These are phyloP conservation scores for Saccharata proteae DNA, from an alignment of 2,329 filamentous ascomycete genomes.

Conservation along the genomic window DNA sequence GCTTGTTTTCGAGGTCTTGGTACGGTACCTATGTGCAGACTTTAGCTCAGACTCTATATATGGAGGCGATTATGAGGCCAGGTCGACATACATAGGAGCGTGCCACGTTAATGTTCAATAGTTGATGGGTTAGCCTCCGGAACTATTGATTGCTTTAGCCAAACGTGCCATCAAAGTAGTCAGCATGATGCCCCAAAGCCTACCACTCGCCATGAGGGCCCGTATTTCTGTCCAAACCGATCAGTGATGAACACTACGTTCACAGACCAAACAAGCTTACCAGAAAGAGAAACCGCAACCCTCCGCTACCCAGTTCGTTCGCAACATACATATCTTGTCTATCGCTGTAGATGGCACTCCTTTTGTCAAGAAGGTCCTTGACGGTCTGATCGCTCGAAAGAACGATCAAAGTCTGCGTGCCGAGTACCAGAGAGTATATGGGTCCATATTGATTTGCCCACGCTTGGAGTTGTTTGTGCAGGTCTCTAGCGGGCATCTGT, in stretches of 20 bases:
- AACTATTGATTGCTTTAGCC: conserved; percentile 3
- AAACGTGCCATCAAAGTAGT: neutral
- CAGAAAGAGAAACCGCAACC: conserved; percentile 12
- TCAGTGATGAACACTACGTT: conserved; percentile 4
- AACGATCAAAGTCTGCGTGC: conserved; percentile 36
- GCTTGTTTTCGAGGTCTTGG: conserved; percentile 44
- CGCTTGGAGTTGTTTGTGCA: conserved; percentile 37
- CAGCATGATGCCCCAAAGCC: too few relatives aligned
- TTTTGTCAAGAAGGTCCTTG: conserved; percentile 41
- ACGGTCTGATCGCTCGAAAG: conserved; percentile 34
- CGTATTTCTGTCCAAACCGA: conserved; percentile 11
- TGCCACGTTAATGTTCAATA: conserved; percentile 12
- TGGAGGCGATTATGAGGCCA: neutral
- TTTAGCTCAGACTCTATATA: neutral
- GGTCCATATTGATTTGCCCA: conserved; percentile 43
- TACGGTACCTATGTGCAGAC: conserved; percentile 37
- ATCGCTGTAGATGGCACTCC: conserved; percentile 38
- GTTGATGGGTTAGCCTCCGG: conserved; percentile 11
- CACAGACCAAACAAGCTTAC: conserved; percentile 6
- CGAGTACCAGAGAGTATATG: conserved; percentile 40
- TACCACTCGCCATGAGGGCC: conserved; percentile 11
- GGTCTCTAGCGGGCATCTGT: conserved; percentile 30
- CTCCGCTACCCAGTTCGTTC: conserved; percentile 12
- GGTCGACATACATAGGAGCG: conserved; percentile 11
- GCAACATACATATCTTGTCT: conserved; percentile 32